Evolutionary conservation across 2,329 filamentous ascomycete genomes (phyloP).

Genomic region (Exophiala phaeomuriformis): DNA sequence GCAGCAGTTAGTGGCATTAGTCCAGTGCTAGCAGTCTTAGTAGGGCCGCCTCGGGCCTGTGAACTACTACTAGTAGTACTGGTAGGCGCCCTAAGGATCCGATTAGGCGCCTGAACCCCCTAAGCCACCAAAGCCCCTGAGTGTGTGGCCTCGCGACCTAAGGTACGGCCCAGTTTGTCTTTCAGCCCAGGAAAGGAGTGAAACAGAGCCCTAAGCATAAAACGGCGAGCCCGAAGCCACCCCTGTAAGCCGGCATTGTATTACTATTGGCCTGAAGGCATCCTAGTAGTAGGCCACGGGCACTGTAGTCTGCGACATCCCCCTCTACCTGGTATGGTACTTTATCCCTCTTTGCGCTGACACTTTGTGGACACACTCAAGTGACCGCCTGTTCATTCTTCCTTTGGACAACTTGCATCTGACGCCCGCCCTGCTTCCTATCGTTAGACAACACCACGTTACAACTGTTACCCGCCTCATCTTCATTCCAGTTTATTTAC

Average conservation of each 20-base stretch:
- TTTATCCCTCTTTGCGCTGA: slow-evolving; percentile 9
- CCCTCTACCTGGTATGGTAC: background rate
- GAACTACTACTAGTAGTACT: too few relatives aligned
- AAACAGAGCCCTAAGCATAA: slow-evolving; percentile 10
- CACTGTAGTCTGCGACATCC: background rate
- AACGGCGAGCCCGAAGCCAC: slow-evolving; percentile 14
- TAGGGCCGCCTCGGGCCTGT: too few relatives aligned
- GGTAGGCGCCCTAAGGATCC: too few relatives aligned
- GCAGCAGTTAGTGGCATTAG: background rate
- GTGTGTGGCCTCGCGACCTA: background rate
- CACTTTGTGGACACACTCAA: slow-evolving; percentile 5
- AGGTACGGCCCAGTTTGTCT: too few relatives aligned
- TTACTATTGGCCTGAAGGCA: slow-evolving; percentile 2
- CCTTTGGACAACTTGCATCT: slow-evolving; percentile 8
- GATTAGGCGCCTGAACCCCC: background rate
- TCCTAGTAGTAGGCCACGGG: background rate
- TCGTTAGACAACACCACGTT: background rate
- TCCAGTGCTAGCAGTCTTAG: too few relatives aligned
- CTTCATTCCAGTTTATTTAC: background rate
- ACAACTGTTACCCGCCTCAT: background rate
- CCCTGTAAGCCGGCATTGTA: slow-evolving; percentile 1
- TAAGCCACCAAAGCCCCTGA: background rate
- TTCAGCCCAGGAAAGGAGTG: background rate
- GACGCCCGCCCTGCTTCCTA: background rate
- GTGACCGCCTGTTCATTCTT: slow-evolving; percentile 19